phyloP scores from a whole-genome alignment of 2,329 filamentous ascomycete genomes.

The Colletotrichum musae region DNA sequence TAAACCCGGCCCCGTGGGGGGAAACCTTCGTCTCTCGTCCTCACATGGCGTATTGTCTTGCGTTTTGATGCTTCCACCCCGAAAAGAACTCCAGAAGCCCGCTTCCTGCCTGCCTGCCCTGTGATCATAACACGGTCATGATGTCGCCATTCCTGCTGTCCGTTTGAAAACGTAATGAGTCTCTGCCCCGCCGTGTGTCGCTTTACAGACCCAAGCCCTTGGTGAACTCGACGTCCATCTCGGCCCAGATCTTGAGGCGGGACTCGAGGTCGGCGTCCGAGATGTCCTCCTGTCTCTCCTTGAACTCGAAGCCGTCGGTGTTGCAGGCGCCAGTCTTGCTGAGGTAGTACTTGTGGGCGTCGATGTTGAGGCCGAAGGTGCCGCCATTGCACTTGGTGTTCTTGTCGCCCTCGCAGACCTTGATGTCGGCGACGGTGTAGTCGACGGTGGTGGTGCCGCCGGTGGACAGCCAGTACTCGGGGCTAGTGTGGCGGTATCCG shows the following conservation, averaged over 20 bases:
- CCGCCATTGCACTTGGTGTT: slow-evolving; percentile 67
- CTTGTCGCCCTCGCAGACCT: slow-evolving; percentile 63
- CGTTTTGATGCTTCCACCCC: slow-evolving; percentile 3
- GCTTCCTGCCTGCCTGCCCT: slow-evolving; percentile 17
- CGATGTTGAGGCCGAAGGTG: slow-evolving; percentile 58
- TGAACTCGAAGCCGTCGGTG: slow-evolving; percentile 41
- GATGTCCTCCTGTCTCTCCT: slow-evolving; percentile 38
- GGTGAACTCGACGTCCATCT: slow-evolving; percentile 51
- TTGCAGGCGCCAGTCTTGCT: slow-evolving; percentile 58
- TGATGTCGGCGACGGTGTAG: slow-evolving; percentile 58
- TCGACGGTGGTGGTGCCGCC: slow-evolving; percentile 51
- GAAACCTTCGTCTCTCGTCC: not conserved
- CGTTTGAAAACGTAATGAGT: not conserved
- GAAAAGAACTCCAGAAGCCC: slow-evolving; percentile 29
- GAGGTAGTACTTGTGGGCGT: slow-evolving; percentile 66
- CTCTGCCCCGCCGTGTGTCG: too few relatives aligned
- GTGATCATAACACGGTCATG: slow-evolving; percentile 22
- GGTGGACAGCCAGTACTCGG: slow-evolving; percentile 75
- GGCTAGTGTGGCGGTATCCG: slow-evolving; percentile 76
- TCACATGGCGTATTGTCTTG: slow-evolving; percentile 19
- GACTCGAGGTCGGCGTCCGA: slow-evolving; percentile 56
- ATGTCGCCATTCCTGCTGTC: not conserved
- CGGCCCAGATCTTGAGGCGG: slow-evolving; percentile 53
- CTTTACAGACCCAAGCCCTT: slow-evolving; percentile 6
- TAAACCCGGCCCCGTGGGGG: not conserved